phyloP scores from a whole-genome alignment of 2,329 filamentous ascomycete species.

The Aschersonia sp. region DNA sequence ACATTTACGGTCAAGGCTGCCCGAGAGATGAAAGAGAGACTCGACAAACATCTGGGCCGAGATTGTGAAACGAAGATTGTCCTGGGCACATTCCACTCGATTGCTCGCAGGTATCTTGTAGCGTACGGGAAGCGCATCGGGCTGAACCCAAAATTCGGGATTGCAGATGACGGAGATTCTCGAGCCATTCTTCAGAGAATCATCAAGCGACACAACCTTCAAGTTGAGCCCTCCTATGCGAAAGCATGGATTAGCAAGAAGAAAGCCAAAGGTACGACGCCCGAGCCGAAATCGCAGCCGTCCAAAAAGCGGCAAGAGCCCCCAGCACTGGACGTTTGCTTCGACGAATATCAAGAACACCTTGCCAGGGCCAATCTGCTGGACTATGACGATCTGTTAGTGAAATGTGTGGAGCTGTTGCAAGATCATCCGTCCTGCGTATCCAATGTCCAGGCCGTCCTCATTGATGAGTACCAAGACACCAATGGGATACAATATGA shows the following conservation, averaged over 20 bases:
- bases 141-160: constrained; percentile 70
- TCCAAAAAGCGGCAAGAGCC: constrained; percentile 22
- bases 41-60: constrained; percentile 66
- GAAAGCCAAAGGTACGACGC: constrained; percentile 40
- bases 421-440: constrained; percentile 63
- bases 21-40: constrained; percentile 80
- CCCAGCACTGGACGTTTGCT: constrained; percentile 52
- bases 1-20: constrained; percentile 96
- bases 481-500: constrained; percentile 94
- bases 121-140: constrained; percentile 77
- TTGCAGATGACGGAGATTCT: constrained; percentile 75
- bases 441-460: constrained; percentile 73
- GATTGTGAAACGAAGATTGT: constrained; percentile 63
- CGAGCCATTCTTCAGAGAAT: constrained; percentile 69
- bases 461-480: constrained; percentile 97
- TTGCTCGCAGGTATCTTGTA: constrained; percentile 70
- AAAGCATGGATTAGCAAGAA: constrained; percentile 61
- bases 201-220: constrained; percentile 55
- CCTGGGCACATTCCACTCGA: constrained; percentile 89
- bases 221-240: constrained; percentile 55
- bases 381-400: constrained; percentile 86
- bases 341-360: constrained; percentile 62
- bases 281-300: constrained; percentile 18
- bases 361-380: constrained; percentile 66
- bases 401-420: constrained; percentile 70